phyloP scores from a whole-genome alignment of 164 flowering plant genomes.

The Malania oleifera region DNA sequence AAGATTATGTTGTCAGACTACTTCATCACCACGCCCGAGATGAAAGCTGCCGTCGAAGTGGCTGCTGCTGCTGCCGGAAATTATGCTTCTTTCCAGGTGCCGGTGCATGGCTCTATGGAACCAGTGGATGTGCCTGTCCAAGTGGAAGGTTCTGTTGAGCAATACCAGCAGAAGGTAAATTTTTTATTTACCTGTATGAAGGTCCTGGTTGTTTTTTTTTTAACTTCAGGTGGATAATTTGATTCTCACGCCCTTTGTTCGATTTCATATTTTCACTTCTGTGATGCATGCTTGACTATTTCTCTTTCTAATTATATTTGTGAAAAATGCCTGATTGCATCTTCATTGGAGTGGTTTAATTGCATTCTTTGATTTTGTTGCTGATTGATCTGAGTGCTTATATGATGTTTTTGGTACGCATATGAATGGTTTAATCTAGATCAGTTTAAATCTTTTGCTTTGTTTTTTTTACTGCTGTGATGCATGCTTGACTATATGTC shows the following conservation, averaged over 20 bases:
- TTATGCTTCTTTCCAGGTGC: constrained; percentile 55
- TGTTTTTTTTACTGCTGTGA: no score
- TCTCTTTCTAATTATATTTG: no score
- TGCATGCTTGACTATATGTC: no score
- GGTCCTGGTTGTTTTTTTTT: not conserved
- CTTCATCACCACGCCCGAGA: constrained; percentile 76
- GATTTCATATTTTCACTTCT: not conserved
- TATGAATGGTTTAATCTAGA: no score
- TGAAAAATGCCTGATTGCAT: no score
- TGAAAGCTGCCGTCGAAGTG: constrained; percentile 69
- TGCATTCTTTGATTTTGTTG: no score
- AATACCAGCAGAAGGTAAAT: constrained; percentile 48
- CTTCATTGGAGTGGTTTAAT: no score
- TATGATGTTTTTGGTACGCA: no score
- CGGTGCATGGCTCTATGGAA: constrained; percentile 22
- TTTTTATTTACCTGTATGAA: not conserved
- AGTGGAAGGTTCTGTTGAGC: constrained; percentile 32
- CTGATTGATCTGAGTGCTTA: no score
- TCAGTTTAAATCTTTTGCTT: no score
- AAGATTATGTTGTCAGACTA: constrained; percentile 86
- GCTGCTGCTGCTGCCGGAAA: constrained; percentile 65
- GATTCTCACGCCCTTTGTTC: not conserved
- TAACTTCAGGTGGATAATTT: no score
- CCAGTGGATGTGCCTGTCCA: constrained; percentile 26
- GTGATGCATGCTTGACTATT: not conserved